Base-by-base conservation (phyloP, 768 basidiomycete genomes). In the Hebeloma cylindrosporum region DNA sequence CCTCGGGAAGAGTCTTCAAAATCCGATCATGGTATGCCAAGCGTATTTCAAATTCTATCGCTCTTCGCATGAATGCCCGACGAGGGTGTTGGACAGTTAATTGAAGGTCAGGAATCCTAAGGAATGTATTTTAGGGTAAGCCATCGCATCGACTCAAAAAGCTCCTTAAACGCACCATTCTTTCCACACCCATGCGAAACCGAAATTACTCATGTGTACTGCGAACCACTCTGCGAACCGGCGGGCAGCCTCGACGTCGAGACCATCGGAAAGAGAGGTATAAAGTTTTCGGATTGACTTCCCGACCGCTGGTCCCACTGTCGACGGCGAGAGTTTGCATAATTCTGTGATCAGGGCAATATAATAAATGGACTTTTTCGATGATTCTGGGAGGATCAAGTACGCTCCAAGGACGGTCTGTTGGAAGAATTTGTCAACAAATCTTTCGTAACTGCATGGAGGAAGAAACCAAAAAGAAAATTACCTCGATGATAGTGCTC, bases 181-280 rank as follows among this genome's bases (percentile, higher is more conserved):
- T 59, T 92, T 94, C 96, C 96, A 99, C 10, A 96, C 92, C 96
- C 96, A 98, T 57, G 86, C 83, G 68, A 97, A 99, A 18, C 85
- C 86, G 63, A 97, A 99, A 67, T 99, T 99, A 53, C 91, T 94
- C 83, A 99, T 86, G 58, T 99, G 96, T 2, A 88, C 75, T 2
- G 91, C 78, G 55, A 98, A 96, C 96, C 96, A 99, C 48, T 97
- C 93, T 0, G 89, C 83, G 47, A 93, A 88, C 22, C 91, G 74
- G 36, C 85, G 78, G 1, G 84, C 73, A 40, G 90, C 70, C 49
- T 95, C 94, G 6, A 89, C 80, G 51, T 97, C 95, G 22, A 98
- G 70, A 0, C 90, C 93, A 28, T 90, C 87, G 0, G 85, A 82
- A n/a, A 97, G 73, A 7, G 77, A 64, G 10, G 68, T 69, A 57